A percentile compares a stretch with the other conserved stretches of the same genome.
These are phyloP conservation scores for Cardamine occulta DNA, from an alignment of 345 rosid species.

Conservation along the genomic window DNA sequence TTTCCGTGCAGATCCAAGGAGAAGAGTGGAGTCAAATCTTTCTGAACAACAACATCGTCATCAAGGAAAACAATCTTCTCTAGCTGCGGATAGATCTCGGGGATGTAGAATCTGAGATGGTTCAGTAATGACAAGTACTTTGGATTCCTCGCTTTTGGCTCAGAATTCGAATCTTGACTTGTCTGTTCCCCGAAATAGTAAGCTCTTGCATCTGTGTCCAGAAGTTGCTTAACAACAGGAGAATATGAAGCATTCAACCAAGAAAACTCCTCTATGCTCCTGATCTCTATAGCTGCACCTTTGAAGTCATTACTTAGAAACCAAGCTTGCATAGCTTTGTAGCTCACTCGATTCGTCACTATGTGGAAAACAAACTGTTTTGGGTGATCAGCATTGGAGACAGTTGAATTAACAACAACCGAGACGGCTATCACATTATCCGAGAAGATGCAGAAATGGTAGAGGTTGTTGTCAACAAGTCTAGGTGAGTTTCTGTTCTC, in stretches of 20 bases:
- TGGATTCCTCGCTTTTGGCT: conserved; percentile 70
- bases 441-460: conserved; percentile 90
- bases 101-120: conserved; percentile 95
- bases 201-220: conserved; percentile 49
- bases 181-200: conserved; percentile 57
- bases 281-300: conserved; percentile 83
- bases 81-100: conserved; percentile 87
- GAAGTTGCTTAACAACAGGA: conserved; percentile 68
- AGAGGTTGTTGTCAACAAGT: conserved; percentile 86
- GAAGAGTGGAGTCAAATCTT: conserved; percentile 88
- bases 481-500: conserved; percentile 78
- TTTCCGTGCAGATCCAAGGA: conserved; percentile 94
- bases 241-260: conserved; percentile 88
- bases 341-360: conserved; percentile 65
- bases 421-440: conserved; percentile 86
- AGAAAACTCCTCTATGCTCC: conserved; percentile 70
- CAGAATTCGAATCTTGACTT: conserved; percentile 56
- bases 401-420: conserved; percentile 83
- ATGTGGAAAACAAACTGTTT: conserved; percentile 84
- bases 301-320: conserved; percentile 73
- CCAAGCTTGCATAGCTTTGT: conserved; percentile 86
- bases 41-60: conserved; percentile 94
- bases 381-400: conserved; percentile 87
- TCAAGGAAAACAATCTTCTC: conserved; percentile 93
- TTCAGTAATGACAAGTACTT: conserved; percentile 72